Percentiles rank a stretch among this genome's conserved stretches.
Conservation (phyloP, 1,139 yeast species). For the Torulaspora pretoriensis region DNA sequence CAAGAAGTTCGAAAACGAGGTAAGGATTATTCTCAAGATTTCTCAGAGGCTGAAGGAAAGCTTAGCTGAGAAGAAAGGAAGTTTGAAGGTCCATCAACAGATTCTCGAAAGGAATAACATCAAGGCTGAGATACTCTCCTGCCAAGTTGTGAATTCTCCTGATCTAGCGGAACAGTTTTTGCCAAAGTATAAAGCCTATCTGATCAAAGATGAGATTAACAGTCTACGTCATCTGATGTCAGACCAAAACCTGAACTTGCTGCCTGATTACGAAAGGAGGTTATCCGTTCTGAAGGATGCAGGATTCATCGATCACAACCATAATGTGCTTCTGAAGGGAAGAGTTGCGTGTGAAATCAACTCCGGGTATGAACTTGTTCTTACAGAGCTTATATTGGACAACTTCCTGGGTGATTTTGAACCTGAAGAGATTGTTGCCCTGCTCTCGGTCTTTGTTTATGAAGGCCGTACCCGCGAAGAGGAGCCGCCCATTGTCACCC, state of each 20-base stretch:
- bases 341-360: conserved; percentile 84
- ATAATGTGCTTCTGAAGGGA: conserved; percentile 80
- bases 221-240: conserved; percentile 60
- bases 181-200: conserved; percentile 46
- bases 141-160: conserved; percentile 36
- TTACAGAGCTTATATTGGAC: conserved; percentile 85
- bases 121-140: conserved; percentile 38
- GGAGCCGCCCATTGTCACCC: conserved; percentile 64
- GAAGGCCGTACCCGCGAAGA: conserved; percentile 68
- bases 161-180: conserved; percentile 48
- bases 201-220: conserved; percentile 50
- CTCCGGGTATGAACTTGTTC: conserved; percentile 83
- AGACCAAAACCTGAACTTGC: conserved; percentile 80
- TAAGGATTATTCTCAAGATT: conserved; percentile 40
- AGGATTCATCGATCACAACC: conserved; percentile 70
- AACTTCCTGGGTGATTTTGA: conserved; percentile 91
- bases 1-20: conserved; percentile 42
- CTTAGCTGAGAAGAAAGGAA: conserved; percentile 44
- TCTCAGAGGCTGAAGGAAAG: conserved; percentile 48
- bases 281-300: conserved; percentile 67
- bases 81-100: conserved; percentile 52
- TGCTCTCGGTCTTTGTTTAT: conserved; percentile 85
- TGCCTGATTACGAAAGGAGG: conserved; percentile 93
- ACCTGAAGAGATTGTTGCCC: conserved; percentile 93
- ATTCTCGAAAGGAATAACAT: conserved; percentile 45